Evolutionary conservation across 164 flowering plant species (phyloP).

Genomic region (Dillenia turbinata): DNA sequence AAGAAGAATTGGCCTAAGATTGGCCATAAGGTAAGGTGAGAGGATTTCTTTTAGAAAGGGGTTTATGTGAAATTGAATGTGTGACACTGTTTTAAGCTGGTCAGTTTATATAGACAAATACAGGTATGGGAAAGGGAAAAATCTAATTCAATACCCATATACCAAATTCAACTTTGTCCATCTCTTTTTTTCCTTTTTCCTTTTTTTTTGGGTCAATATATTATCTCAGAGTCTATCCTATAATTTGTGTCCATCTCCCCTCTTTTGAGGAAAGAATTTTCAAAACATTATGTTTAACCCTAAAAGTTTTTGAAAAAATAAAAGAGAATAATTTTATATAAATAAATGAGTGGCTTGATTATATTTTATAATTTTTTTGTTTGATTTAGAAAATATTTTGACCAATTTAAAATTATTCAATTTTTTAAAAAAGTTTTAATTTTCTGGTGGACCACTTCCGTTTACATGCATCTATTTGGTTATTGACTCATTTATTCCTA

Average conservation of each 20-base stretch:
- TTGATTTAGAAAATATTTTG: no score
- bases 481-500: no score
- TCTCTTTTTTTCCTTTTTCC: no score
- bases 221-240: not conserved
- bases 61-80: not conserved
- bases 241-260: constrained; percentile 1
- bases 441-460: no score
- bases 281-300: no score
- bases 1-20: constrained; percentile 4
- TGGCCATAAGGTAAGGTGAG: constrained; percentile 19
- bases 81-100: not conserved
- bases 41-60: constrained; percentile 1
- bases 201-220: not conserved
- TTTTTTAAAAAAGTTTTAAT: no score
- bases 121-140: constrained; percentile 12
- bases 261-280: constrained; percentile 3
- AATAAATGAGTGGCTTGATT: no score
- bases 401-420: no score
- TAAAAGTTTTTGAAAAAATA: no score
- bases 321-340: no score
- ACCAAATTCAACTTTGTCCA: not conserved
- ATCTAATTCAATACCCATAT: not conserved
- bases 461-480: no score
- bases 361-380: no score
- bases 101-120: constrained; percentile 6